A percentile compares a stretch with the other conserved stretches of the same genome.
Conservation (phyloP, 306 rosid genomes). For the Ceratonia siliqua region DNA sequence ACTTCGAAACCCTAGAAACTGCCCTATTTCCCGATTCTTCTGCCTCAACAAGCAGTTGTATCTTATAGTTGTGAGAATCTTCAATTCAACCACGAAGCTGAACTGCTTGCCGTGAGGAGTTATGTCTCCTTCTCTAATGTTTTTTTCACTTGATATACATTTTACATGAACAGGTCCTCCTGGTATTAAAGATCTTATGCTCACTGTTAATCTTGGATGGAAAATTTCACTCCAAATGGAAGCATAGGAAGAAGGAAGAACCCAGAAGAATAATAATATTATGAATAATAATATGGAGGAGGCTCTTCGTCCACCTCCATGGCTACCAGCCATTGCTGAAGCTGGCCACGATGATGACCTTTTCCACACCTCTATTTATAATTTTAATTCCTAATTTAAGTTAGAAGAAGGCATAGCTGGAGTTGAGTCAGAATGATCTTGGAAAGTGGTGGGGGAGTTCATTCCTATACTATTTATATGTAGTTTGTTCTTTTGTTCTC, state of each 20-base stretch:
- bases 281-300: background rate
- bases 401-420: background rate
- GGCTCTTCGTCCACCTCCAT: background rate
- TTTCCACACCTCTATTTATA: background rate
- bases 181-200: background rate
- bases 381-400: background rate
- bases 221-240: background rate
- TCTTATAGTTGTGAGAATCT: background rate
- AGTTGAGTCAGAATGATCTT: background rate
- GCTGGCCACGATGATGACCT: background rate
- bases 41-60: background rate
- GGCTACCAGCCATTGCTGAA: background rate
- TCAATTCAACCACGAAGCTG: background rate
- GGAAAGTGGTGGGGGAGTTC: too few species aligned
- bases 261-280: background rate
- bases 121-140: background rate
- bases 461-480: too few species aligned
- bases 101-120: background rate
- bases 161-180: background rate
- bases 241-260: background rate
- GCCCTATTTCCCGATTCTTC: background rate
- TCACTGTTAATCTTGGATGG: background rate
- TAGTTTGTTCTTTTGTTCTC: too few species aligned
- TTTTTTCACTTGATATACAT: background rate
- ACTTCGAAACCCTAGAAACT: slow-evolving; percentile 4